Conservation (phyloP, 148 eudicot genomes). For the Rhododendron mucronatum region DNA sequence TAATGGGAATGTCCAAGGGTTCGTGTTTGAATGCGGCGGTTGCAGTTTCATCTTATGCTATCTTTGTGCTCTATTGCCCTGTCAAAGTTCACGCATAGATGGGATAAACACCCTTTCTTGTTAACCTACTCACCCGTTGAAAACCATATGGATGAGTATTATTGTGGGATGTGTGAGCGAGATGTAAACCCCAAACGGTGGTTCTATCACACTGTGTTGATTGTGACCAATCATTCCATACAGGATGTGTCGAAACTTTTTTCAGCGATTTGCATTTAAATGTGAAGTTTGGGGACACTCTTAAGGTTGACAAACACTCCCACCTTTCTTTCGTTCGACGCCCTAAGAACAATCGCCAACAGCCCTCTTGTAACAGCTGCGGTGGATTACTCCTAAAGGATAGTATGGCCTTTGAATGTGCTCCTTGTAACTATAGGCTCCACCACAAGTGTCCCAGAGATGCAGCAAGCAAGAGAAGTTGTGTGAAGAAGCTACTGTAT, state of each 20-base stretch:
- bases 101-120: constrained; percentile 1
- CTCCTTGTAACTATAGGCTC: neutral
- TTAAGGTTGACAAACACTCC: neutral
- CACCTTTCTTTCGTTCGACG: neutral
- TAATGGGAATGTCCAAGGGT: neutral
- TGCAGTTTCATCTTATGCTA: neutral
- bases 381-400: neutral
- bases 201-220: constrained; percentile 5
- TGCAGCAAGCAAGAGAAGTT: no score
- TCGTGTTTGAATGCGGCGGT: neutral
- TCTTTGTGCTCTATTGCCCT: neutral
- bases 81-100: neutral
- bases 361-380: neutral
- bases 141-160: neutral
- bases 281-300: neutral
- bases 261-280: neutral
- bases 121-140: neutral
- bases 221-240: neutral
- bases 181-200: neutral
- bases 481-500: no score
- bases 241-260: neutral
- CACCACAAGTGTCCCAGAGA: neutral
- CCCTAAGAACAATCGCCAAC: neutral
- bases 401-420: neutral
- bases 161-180: neutral